A percentile compares a stretch with the other conserved stretches of the same genome.
Evolutionary conservation across 495 filamentous ascomycete species (phyloP).

Genomic region (Copromyces sp.): DNA sequence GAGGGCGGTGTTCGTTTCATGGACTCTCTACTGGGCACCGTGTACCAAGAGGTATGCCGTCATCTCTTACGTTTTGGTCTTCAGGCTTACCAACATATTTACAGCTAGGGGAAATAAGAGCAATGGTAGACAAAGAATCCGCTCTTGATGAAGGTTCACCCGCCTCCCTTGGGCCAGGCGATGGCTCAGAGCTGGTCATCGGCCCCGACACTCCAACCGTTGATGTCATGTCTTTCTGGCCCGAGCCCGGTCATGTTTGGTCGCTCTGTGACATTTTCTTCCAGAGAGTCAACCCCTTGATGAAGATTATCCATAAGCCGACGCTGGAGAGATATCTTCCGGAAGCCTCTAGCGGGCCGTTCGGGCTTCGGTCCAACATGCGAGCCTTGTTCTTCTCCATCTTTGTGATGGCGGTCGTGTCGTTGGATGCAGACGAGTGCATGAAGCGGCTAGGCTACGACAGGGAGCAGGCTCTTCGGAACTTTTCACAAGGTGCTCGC

Average conservation of each 20-base stretch:
- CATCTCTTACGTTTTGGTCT: background rate
- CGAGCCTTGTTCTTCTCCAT: slow-evolving; percentile 45
- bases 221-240: slow-evolving; percentile 43
- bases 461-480: slow-evolving; percentile 29
- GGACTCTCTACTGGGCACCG: slow-evolving; percentile 31
- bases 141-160: slow-evolving; percentile 18
- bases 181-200: slow-evolving; percentile 30
- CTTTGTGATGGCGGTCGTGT: slow-evolving; percentile 39
- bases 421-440: slow-evolving; percentile 42
- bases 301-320: slow-evolving; percentile 61
- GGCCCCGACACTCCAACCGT: slow-evolving; percentile 17
- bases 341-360: slow-evolving; percentile 29
- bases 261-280: slow-evolving; percentile 60
- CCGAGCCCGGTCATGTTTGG: slow-evolving; percentile 53
- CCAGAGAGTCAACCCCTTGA: slow-evolving; percentile 57
- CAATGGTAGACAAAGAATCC: slow-evolving; percentile 32
- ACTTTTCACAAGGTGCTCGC: slow-evolving; percentile 35
- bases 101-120: slow-evolving; percentile 37
- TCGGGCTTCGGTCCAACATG: slow-evolving; percentile 34
- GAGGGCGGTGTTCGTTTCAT: slow-evolving; percentile 36
- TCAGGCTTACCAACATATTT: background rate
- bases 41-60: slow-evolving; percentile 34
- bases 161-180: slow-evolving; percentile 24
- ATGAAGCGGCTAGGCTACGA: slow-evolving; percentile 34
- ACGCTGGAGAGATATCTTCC: slow-evolving; percentile 45